A percentile compares a stretch with the other conserved stretches of the same genome.
These are phyloP conservation scores for Phaeotremella fagi DNA, from an alignment of 768 basidiomycete genomes.

Conservation along the genomic window DNA sequence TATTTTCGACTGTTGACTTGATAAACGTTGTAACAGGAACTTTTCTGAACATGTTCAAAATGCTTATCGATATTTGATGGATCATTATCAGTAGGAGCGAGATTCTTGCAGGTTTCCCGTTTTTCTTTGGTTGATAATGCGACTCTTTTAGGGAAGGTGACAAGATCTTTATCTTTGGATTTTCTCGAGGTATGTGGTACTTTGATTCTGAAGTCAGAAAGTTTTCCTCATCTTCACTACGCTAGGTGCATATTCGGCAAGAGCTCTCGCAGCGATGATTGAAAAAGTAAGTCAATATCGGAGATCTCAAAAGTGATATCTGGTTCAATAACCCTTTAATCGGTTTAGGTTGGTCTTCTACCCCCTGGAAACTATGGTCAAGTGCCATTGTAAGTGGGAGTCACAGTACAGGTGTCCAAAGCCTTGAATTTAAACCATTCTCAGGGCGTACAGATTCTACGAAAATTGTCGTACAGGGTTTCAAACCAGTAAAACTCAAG, in stretches of 20 bases:
- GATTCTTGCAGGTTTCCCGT: neutral
- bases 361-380: constrained; percentile 19
- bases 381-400: constrained; percentile 16
- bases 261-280: constrained; percentile 73
- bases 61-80: constrained; percentile 33
- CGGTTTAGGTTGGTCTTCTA: constrained; percentile 17
- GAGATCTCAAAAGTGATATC: too few species aligned
- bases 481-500: too few species aligned
- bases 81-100: constrained; percentile 15
- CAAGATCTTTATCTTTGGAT: constrained; percentile 77
- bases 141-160: constrained; percentile 53
- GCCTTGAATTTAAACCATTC: too few species aligned
- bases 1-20: neutral
- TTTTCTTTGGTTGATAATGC: neutral
- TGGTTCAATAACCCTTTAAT: too few species aligned
- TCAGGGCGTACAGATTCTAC: too few species aligned
- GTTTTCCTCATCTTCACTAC: neutral
- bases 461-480: too few species aligned
- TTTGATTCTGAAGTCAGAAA: too few species aligned
- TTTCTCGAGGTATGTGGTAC: constrained; percentile 60
- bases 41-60: constrained; percentile 22
- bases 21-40: constrained; percentile 14
- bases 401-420: too few species aligned
- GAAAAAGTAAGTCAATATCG: constrained; percentile 54
- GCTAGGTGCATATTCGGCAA: constrained; percentile 54